A percentile compares a stretch with the other conserved stretches of the same genome.
Conservation (phyloP, 768 basidiomycete species). For the Sarcodon aspratus region DNA sequence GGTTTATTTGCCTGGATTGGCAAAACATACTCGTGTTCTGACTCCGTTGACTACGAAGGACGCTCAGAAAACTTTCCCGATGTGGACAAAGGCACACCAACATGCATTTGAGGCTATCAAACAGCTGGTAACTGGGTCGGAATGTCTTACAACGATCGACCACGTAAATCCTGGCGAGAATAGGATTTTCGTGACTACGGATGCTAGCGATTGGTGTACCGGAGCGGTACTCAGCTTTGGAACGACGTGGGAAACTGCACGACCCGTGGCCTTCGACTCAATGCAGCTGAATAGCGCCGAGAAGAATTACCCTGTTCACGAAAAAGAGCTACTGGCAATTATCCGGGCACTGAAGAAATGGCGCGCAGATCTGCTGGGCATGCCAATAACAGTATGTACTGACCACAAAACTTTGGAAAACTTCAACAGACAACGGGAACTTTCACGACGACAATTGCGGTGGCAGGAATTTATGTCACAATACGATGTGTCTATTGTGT, state of each 20-base stretch:
- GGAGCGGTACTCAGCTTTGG: conserved; percentile 23
- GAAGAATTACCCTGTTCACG: conserved; percentile 25
- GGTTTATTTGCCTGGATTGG: conserved; percentile 10
- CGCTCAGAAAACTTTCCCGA: conserved; percentile 13
- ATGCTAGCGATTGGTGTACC: conserved; percentile 18
- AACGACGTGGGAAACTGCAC: conserved; percentile 16
- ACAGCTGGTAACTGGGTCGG: conserved; percentile 10
- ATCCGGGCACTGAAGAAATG: conserved; percentile 17
- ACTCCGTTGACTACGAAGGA: conserved; percentile 16
- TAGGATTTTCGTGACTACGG: conserved; percentile 23
- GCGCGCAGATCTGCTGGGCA: conserved; percentile 11
- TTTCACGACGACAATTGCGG: conserved; percentile 21
- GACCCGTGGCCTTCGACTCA: conserved; percentile 24
- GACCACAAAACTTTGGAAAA: conserved; percentile 26
- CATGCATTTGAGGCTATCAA: conserved; percentile 26
- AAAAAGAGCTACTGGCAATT: conserved; percentile 27
- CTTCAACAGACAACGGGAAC: conserved; percentile 19
- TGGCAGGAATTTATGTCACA: conserved; percentile 28
- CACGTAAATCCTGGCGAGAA: conserved; percentile 17
- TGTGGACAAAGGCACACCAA: conserved; percentile 17
- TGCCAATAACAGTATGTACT: conserved; percentile 17
- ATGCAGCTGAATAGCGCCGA: conserved; percentile 17
- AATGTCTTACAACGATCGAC: conserved; percentile 21
- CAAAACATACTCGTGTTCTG: conserved; percentile 9
- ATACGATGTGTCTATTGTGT: conserved; percentile 25